Evolutionary conservation across 2,329 filamentous ascomycete species (phyloP).

Genomic region (Arthrobotrys conoides): DNA sequence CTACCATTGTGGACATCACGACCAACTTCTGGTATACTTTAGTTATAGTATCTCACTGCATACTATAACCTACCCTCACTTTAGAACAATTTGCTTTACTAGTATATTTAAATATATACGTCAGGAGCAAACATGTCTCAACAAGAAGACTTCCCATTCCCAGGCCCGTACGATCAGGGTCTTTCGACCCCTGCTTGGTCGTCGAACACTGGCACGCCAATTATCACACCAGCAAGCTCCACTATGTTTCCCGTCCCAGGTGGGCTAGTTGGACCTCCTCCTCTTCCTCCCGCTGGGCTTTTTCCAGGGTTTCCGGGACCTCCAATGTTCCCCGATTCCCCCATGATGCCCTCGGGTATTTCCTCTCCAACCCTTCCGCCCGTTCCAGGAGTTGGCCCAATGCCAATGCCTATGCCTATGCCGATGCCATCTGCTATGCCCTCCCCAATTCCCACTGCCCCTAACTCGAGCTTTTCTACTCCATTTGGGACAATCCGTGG

Average conservation of each 20-base stretch:
- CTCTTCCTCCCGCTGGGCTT: neutral
- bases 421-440: neutral
- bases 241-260: neutral
- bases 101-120: neutral
- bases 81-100: neutral
- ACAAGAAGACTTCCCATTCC: neutral
- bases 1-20: neutral
- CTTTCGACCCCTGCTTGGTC: neutral
- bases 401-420: neutral
- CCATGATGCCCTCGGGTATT: neutral
- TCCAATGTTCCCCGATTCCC: neutral
- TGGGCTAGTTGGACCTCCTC: neutral
- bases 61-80: neutral
- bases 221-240: neutral
- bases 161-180: neutral
- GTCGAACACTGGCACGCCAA: neutral
- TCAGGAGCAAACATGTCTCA: constrained; percentile 9
- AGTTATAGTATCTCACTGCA: neutral
- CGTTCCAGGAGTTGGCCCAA: neutral
- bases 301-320: too few relatives aligned
- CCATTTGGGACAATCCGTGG: neutral
- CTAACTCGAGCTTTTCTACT: neutral
- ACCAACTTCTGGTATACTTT: neutral
- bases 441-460: neutral
- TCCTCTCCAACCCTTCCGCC: neutral